Base-by-base conservation (phyloP, 805 yeast species). In the Candida maltosa region DNA sequence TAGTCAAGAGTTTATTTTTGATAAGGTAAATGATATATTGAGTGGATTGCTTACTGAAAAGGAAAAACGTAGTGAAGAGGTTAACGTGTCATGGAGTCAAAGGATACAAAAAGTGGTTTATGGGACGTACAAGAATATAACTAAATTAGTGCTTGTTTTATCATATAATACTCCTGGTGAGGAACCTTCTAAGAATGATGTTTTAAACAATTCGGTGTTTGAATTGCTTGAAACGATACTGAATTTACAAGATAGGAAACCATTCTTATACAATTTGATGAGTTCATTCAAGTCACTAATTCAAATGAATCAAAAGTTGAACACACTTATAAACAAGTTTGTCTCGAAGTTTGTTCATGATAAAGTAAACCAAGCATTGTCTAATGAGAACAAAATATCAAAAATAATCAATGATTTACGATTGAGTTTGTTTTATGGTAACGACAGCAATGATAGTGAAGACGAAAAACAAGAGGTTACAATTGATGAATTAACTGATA, bases 1-100 rank as follows among this genome's bases (percentile, higher is more conserved):
- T 3, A 33, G 51, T 7, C 61, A 62, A 0, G 38, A 46, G 6
- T 60, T 62, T 34, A 34, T 61, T 1, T 32, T 58, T n/a, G 46
- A 40, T 19, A 40, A 35, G 21, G 18, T 47, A 1, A 38, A 50
- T 2, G 37, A 31, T 11, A 33, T 29, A n/a, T n/a, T 26, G 38
- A 3, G 36, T 36, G 3, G 35, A 27, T 12, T 30, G 39, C 23
- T 10, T 21, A 21, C 23, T 21, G 23, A 8, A 7, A 21, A 21
- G 7, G 23, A 21, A 21, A 21, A 21, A 21, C 9, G 23, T n/a
- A n/a, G n/a, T n/a, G n/a, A n/a, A n/a, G n/a, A n/a, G n/a, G n/a
- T n/a, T n/a, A n/a, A n/a, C n/a, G 10, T 21, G 23, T 10, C 11
- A 17, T 17, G 29, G 29, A 26, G 29, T 17, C 7, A 7, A 17